Conservation (phyloP, 1,139 yeast genomes). For the Lizanozyma gosingica region DNA sequence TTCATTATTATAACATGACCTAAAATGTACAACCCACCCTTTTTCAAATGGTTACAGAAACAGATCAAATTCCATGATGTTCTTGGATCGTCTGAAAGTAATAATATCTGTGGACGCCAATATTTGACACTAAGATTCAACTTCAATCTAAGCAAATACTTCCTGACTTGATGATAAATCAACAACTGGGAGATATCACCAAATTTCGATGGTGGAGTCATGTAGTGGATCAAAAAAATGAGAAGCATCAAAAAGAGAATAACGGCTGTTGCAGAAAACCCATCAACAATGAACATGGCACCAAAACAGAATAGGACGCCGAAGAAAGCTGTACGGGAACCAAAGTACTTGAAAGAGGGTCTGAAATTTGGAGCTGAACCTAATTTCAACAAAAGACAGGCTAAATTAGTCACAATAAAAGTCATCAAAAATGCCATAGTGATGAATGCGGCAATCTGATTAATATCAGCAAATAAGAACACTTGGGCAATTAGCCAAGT, state of each 20-base stretch:
- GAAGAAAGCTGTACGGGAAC: conserved; percentile 66
- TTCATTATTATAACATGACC: conserved; percentile 83
- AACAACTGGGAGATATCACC: conserved; percentile 95
- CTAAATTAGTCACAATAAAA: conserved; percentile 84
- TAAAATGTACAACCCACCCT: conserved; percentile 84
- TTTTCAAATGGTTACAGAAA: conserved; percentile 90
- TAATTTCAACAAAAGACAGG: conserved; percentile 77
- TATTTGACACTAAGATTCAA: conserved; percentile 87
- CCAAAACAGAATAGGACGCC: conserved; percentile 64
- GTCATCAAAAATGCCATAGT: conserved; percentile 98
- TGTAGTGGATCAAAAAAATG: conserved; percentile 74
- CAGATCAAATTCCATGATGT: conserved; percentile 85
- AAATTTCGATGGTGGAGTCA: conserved; percentile 92
- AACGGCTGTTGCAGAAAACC: conserved; percentile 72
- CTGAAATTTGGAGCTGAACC: conserved; percentile 96
- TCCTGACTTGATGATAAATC: conserved; percentile 92
- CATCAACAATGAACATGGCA: conserved; percentile 95
- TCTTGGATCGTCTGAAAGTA: conserved; percentile 84
- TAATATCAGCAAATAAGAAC: conserved; percentile 80
- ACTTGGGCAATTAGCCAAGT: conserved; percentile 81
- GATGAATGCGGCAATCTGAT: conserved; percentile 87
- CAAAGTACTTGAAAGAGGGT: conserved; percentile 86
- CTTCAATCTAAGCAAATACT: conserved; percentile 69
- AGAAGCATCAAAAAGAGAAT: conserved; percentile 56
- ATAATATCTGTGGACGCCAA: conserved; percentile 92